Evolutionary conservation across 163 green algal genomes (phyloP), one percentile per base, ranked within the genome.

Genomic region (Scenedesmus sp.): DNA sequence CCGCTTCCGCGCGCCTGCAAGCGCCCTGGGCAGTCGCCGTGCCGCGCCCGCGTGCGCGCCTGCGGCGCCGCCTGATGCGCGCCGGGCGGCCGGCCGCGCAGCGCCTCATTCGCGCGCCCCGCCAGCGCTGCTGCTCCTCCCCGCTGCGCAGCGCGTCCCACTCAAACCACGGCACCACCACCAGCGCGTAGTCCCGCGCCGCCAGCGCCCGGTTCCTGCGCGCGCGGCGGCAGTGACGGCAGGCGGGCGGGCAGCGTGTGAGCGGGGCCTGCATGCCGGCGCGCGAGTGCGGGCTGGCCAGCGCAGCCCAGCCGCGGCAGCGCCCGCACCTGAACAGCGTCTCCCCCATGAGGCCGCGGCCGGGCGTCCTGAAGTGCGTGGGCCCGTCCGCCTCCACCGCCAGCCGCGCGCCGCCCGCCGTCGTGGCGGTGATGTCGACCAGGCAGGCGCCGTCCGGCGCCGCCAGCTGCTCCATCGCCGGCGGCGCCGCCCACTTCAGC

Each of bases 151-250:
- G 31, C 60, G 6, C 29, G 34, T 33, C 3, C 60, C 60, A 69
- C 4, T 33, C 17, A 17, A 22, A 3, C 0, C 2, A 50, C 2
- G 60, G 33, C 33, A 69, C 60, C 15, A 22, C 31, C 28, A 69
- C 60, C 60, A 69, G 31, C 34, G 9, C 24, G 31, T 64, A 76
- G 45, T 48, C 66, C 2, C 66, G 54, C 28, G 36, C 66, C 60
- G 31, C 66, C 48, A 75, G 65, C 17, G 64, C 64, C 33, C 64
- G 42, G 39, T 72, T 58, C 22, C 60, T 45, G 15, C 26, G n/a
- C n/a, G n/a, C n/a, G n/a, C n/a, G n/a, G n/a, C n/a, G n/a, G n/a
- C n/a, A n/a, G n/a, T n/a, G n/a, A n/a, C n/a, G n/a, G n/a, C n/a
- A n/a, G n/a, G n/a, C n/a, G n/a, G n/a, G n/a, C n/a, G n/a, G n/a